Evolutionary conservation across 768 basidiomycete genomes (phyloP).

Genomic region (Antrodiella citrinella): DNA sequence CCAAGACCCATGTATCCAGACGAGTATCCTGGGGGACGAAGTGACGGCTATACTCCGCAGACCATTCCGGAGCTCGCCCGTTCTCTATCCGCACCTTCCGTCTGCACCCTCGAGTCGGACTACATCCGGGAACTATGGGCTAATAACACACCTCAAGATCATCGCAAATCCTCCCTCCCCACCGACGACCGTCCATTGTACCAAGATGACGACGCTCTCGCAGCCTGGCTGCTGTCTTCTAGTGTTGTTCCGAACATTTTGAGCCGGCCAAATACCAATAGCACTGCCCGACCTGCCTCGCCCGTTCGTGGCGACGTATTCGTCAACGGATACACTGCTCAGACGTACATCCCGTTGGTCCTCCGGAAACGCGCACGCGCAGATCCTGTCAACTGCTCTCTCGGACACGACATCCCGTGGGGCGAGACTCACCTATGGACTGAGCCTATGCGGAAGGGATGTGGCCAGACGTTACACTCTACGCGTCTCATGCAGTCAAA

Average conservation of each 20-base stretch:
- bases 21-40: too few relatives aligned
- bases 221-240: neutral
- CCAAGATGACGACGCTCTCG: neutral
- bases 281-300: too few relatives aligned
- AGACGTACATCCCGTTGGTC: constrained; percentile 6
- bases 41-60: neutral
- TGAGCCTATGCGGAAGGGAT: constrained; percentile 3
- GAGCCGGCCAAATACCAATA: neutral
- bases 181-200: neutral
- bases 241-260: neutral
- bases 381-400: neutral
- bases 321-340: neutral
- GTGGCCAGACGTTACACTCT: neutral
- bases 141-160: neutral
- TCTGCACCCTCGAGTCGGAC: neutral
- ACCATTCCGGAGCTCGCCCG: neutral
- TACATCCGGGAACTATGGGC: neutral
- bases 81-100: neutral
- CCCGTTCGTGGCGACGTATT: too few relatives aligned
- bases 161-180: neutral
- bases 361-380: constrained; percentile 3
- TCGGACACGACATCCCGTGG: neutral
- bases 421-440: constrained; percentile 8
- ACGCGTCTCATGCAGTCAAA: constrained; percentile 1
- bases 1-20: neutral